phyloP scores from a whole-genome alignment of 2,329 filamentous ascomycete genomes.

The Xylaria sp. region DNA sequence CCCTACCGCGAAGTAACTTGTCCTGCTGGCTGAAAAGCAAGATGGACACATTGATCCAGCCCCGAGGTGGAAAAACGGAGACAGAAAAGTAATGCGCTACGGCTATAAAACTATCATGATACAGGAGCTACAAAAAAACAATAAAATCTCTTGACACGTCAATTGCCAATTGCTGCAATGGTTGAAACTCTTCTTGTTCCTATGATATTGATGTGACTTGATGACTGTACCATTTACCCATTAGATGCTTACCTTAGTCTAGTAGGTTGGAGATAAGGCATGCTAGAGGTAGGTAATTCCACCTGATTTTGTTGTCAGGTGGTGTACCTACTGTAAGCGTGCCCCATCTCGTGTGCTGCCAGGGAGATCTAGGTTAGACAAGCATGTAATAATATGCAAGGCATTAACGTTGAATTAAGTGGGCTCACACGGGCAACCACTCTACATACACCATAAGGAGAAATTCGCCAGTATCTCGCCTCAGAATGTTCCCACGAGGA shows the following conservation, averaged over 20 bases:
- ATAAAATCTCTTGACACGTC: conserved; percentile 36
- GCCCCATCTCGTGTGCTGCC: conserved; percentile 16
- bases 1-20: conserved; percentile 40
- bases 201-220: background rate
- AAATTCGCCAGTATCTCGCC: conserved; percentile 2
- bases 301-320: conserved; percentile 8
- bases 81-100: conserved; percentile 40
- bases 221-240: background rate
- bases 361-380: conserved; percentile 16
- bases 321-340: background rate
- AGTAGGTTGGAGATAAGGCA: conserved; percentile 10
- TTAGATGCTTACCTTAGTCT: background rate
- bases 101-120: conserved; percentile 44
- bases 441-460: background rate
- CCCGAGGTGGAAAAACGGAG: conserved; percentile 22
- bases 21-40: conserved; percentile 19
- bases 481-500: conserved; percentile 1
- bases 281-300: background rate
- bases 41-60: conserved; percentile 22
- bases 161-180: background rate
- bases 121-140: conserved; percentile 45
- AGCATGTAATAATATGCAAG: conserved; percentile 16
- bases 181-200: background rate
- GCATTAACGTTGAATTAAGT: conserved; percentile 20
- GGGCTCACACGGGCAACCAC: conserved; percentile 2